Evolutionary conservation across 2,329 filamentous ascomycete genomes (phyloP).

Genomic region (Trichophyton simii): DNA sequence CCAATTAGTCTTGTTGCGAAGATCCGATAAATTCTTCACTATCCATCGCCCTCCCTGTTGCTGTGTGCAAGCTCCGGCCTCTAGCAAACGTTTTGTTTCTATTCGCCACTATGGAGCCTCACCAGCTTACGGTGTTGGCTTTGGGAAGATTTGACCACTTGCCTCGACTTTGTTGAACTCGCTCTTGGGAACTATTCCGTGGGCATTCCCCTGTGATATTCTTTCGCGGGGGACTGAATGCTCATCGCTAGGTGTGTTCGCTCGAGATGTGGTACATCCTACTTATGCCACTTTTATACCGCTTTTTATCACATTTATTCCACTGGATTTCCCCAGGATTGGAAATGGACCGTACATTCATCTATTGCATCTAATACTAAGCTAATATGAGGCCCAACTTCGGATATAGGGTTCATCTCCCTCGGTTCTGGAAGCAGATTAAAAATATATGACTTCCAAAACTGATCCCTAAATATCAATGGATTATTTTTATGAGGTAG

Average conservation of each 20-base stretch:
- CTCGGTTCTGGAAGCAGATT: too few species aligned
- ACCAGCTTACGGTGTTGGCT: neutral
- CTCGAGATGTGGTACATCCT: neutral
- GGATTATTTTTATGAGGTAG: too few species aligned
- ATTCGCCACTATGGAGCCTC: neutral
- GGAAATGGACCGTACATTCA: too few species aligned
- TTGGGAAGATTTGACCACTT: constrained; percentile 8
- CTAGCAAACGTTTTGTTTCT: constrained; percentile 3
- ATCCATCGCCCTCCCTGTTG: constrained; percentile 18
- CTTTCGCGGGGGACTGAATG: neutral
- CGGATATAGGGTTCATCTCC: too few species aligned
- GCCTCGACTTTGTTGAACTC: constrained; percentile 37
- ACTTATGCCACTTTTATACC: too few species aligned
- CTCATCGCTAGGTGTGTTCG: neutral
- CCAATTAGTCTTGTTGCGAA: constrained; percentile 97
- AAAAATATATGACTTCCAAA: too few species aligned
- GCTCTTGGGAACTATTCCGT: constrained; percentile 23
- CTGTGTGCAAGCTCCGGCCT: neutral
- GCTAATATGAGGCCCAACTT: too few species aligned
- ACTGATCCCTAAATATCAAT: too few species aligned
- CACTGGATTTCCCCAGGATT: too few species aligned
- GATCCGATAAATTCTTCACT: constrained; percentile 39
- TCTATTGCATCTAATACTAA: too few species aligned
- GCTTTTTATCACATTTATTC: too few species aligned
- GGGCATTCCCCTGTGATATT: neutral